Evolutionary conservation across 176 grass and related monocot species (phyloP).

Genomic region (Cenchrus americanus): DNA sequence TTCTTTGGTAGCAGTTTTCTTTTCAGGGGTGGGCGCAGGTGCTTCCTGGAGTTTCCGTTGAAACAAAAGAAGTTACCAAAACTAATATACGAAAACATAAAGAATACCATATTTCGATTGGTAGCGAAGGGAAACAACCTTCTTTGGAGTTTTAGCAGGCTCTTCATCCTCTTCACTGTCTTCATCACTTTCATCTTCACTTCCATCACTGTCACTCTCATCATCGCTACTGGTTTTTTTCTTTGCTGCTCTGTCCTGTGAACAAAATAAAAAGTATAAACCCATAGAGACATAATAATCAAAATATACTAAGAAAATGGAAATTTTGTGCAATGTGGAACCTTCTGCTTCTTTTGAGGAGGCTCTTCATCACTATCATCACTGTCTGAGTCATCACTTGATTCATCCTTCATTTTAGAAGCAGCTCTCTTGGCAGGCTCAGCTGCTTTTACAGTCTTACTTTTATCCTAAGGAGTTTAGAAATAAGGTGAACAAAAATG

Average conservation of each 20-base stretch:
- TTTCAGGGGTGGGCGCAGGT: not conserved
- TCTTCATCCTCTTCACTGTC: slow-evolving; percentile 56
- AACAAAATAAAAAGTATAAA: slow-evolving; percentile 28
- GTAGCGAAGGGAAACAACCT: slow-evolving; percentile 24
- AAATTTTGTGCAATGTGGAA: not conserved
- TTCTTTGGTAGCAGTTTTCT: slow-evolving; percentile 47
- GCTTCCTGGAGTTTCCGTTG: slow-evolving; percentile 42
- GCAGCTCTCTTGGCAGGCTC: slow-evolving; percentile 16
- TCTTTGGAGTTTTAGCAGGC: slow-evolving; percentile 56
- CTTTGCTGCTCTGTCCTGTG: slow-evolving; percentile 43
- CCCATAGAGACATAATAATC: not conserved
- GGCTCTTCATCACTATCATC: slow-evolving; percentile 69
- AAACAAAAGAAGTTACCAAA: not conserved
- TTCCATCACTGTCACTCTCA: slow-evolving; percentile 48
- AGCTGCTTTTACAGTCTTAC: slow-evolving; percentile 28
- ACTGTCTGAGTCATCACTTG: slow-evolving; percentile 50
- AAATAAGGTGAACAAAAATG: slow-evolving; percentile 12
- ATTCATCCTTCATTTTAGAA: slow-evolving; percentile 54
- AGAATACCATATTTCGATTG: not conserved
- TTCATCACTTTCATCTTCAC: slow-evolving; percentile 48
- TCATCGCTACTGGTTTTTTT: slow-evolving; percentile 59
- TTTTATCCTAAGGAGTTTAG: slow-evolving; percentile 36
- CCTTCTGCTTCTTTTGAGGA: slow-evolving; percentile 73
- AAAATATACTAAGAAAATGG: not conserved
- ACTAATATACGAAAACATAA: not conserved